Conservation (phyloP, 352 stramenopile species). For the Phytophthora pisi region DNA sequence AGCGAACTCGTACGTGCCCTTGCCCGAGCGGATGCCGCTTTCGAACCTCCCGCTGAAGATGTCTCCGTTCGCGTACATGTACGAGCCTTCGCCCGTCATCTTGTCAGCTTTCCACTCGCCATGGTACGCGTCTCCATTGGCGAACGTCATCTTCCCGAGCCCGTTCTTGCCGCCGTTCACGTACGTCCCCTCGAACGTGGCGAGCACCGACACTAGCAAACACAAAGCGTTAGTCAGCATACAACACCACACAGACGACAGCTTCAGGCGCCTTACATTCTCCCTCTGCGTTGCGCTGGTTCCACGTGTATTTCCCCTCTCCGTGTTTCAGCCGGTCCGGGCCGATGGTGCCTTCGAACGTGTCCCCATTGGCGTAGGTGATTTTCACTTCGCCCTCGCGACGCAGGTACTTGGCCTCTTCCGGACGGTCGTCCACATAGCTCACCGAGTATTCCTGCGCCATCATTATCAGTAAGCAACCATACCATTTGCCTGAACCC, state of each 20-base stretch:
- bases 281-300: slow-evolving; percentile 66
- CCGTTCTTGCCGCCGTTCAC: slow-evolving; percentile 84
- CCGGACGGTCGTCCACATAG: slow-evolving; percentile 88
- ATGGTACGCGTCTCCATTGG: slow-evolving; percentile 90
- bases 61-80: slow-evolving; percentile 91
- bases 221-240: slow-evolving; percentile 1
- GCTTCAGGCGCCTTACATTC: slow-evolving; percentile 38
- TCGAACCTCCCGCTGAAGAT: slow-evolving; percentile 91
- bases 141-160: slow-evolving; percentile 92
- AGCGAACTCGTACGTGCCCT: slow-evolving; percentile 91
- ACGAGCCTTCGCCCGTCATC: slow-evolving; percentile 91
- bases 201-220: slow-evolving; percentile 62
- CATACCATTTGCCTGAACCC: background rate
- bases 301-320: slow-evolving; percentile 90
- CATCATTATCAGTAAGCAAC: background rate
- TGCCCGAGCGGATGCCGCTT: slow-evolving; percentile 78
- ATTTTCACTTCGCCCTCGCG: slow-evolving; percentile 87
- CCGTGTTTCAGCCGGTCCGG: slow-evolving; percentile 84
- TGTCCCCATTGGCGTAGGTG: slow-evolving; percentile 90
- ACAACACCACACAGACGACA: background rate
- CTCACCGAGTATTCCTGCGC: slow-evolving; percentile 74
- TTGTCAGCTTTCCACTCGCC: slow-evolving; percentile 87
- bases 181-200: slow-evolving; percentile 89
- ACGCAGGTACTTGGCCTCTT: slow-evolving; percentile 87
- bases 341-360: slow-evolving; percentile 90